A percentile compares a stretch with the other conserved stretches of the same genome.
Evolutionary conservation across 1,284 basidiomycete genomes (phyloP).

Genomic region (Cryptococcus depauperatus): DNA sequence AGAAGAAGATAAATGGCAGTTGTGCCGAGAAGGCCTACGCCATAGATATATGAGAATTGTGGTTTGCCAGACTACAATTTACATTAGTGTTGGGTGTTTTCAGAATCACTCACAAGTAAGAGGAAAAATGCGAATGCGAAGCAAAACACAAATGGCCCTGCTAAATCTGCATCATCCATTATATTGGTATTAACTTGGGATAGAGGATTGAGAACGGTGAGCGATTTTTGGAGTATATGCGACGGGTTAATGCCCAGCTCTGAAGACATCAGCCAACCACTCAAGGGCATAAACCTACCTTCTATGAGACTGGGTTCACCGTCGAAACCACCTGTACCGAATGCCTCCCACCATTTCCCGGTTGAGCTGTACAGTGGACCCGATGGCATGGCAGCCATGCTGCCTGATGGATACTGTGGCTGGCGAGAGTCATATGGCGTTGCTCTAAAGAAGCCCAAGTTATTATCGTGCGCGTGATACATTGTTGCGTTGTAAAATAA

Average conservation of each 20-base stretch:
- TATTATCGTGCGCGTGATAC: conserved; percentile 15
- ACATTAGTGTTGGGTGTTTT: not conserved
- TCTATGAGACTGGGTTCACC: conserved; percentile 87
- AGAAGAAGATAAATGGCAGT: conserved; percentile 91
- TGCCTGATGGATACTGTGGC: conserved; percentile 21
- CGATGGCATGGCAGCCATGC: conserved; percentile 29
- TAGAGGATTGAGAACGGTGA: conserved; percentile 92
- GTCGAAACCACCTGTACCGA: conserved; percentile 90
- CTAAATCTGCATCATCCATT: conserved; percentile 99
- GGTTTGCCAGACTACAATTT: conserved; percentile 80
- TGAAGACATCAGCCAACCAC: conserved; percentile 41
- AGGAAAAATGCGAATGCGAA: conserved; percentile 85
- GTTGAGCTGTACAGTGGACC: conserved; percentile 57
- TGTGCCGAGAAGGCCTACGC: conserved; percentile 88
- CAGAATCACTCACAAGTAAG: conserved; percentile 60
- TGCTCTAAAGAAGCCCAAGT: conserved; percentile 13
- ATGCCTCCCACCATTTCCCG: conserved; percentile 86
- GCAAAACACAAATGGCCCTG: conserved; percentile 89
- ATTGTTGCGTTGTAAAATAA: not conserved
- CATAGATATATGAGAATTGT: conserved; percentile 98
- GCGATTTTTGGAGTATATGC: conserved; percentile 87
- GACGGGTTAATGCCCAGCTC: conserved; percentile 96
- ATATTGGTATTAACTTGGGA: conserved; percentile 81
- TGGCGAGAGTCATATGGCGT: conserved; percentile 25
- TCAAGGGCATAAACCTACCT: conserved; percentile 52